Conservation (phyloP, 177 flowering plant species). For the Tripterygium wilfordii region DNA sequence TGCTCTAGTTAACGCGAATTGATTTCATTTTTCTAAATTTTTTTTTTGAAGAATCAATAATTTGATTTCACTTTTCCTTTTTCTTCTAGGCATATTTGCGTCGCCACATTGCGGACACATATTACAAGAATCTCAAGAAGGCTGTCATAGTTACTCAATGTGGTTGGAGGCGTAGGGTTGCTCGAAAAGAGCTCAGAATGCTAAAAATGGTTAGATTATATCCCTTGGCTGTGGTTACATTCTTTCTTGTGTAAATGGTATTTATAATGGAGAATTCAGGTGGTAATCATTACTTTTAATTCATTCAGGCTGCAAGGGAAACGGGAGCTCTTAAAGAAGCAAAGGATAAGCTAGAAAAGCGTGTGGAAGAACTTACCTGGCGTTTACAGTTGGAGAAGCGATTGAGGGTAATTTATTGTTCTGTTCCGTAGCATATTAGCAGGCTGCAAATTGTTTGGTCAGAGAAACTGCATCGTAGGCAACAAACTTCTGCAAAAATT, state of each 20-base stretch:
- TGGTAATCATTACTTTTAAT: too few species aligned
- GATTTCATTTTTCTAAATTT: too few species aligned
- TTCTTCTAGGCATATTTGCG: constrained; percentile 69
- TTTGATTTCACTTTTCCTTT: too few species aligned
- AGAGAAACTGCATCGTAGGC: too few species aligned
- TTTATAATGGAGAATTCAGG: too few species aligned
- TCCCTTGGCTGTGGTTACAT: too few species aligned
- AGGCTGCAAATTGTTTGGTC: too few species aligned
- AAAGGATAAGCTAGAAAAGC: constrained; percentile 88
- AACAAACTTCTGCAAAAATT: too few species aligned
- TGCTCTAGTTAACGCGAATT: too few species aligned
- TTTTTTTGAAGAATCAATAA: too few species aligned
- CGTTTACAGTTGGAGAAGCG: constrained; percentile 85
- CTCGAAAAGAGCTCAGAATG: constrained; percentile 81
- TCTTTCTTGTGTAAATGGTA: too few species aligned
- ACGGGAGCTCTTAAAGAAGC: constrained; percentile 94
- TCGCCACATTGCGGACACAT: constrained; percentile 57
- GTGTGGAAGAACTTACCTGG: constrained; percentile 94
- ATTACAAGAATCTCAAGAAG: constrained; percentile 69
- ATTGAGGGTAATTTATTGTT: constrained; percentile 54
- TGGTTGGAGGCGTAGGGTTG: constrained; percentile 89
- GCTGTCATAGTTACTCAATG: constrained; percentile 75
- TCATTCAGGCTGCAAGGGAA: constrained; percentile 80
- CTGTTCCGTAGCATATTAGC: too few species aligned
- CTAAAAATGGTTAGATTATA: constrained; percentile 76